Evolutionary conservation across 306 rosid species (phyloP).

Genomic region (Trifolium fragiferum): DNA sequence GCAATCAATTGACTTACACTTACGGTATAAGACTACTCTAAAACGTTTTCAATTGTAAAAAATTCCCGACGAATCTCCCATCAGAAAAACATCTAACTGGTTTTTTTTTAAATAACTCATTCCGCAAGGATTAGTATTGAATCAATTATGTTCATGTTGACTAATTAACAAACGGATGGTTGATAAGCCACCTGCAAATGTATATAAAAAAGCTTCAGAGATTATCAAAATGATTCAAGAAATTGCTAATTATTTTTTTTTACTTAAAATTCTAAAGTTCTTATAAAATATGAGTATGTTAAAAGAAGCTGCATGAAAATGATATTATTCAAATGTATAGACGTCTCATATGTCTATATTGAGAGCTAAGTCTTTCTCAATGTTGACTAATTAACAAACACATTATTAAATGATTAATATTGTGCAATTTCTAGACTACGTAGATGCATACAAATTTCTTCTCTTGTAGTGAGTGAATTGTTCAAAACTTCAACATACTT

Average conservation of each 20-base stretch:
- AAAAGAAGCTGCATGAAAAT: background rate
- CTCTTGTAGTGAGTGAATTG: no score
- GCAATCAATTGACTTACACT: no score
- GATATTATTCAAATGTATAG: slow-evolving; percentile 1
- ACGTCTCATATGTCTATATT: background rate
- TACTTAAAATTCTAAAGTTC: slow-evolving; percentile 8
- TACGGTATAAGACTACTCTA: no score
- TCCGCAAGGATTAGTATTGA: no score
- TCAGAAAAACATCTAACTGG: no score
- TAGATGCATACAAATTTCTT: background rate
- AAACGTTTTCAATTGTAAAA: no score
- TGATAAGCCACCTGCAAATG: slow-evolving; percentile 6
- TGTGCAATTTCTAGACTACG: background rate
- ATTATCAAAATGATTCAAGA: slow-evolving; percentile 9
- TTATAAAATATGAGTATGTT: background rate
- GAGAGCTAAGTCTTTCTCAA: background rate
- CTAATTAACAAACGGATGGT: slow-evolving; percentile 30
- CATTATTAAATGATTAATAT: background rate
- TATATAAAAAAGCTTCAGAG: background rate
- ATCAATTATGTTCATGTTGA: no score
- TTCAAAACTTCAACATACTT: no score
- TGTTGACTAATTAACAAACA: slow-evolving; percentile 11
- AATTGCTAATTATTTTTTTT: slow-evolving; percentile 3
- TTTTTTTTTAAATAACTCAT: no score
- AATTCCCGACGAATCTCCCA: no score